phyloP scores from a whole-genome alignment of 1,284 basidiomycete species.

The Rhodotorula mucilaginosa region DNA sequence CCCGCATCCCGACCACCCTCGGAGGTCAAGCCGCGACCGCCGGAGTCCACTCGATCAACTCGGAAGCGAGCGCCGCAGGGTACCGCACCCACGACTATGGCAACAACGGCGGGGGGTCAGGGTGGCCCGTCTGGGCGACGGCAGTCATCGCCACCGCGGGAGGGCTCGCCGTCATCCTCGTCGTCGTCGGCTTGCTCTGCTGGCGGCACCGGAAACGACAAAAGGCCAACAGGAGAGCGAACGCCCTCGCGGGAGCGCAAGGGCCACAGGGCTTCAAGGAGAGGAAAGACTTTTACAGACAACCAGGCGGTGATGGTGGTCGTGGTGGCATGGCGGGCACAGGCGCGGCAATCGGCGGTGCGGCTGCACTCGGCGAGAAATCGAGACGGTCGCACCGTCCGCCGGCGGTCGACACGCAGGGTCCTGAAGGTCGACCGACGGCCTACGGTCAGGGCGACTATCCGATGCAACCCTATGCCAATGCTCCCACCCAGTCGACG shows the following conservation, averaged over 20 bases:
- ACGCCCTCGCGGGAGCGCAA: neutral
- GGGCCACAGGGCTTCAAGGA: neutral
- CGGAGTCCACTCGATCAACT: constrained; percentile 23
- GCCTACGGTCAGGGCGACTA: neutral
- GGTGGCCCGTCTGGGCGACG: constrained; percentile 35
- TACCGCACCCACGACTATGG: constrained; percentile 10
- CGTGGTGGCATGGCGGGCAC: neutral
- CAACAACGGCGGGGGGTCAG: constrained; percentile 1
- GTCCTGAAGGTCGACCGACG: neutral
- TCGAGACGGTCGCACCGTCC: neutral
- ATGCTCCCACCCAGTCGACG: neutral
- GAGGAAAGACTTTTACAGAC: neutral
- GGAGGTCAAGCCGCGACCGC: constrained; percentile 30
- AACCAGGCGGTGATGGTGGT: neutral
- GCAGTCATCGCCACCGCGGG: constrained; percentile 26
- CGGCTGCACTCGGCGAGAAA: neutral
- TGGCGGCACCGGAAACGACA: constrained; percentile 13
- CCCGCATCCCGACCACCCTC: constrained; percentile 21
- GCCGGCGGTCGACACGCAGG: neutral
- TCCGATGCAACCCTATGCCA: neutral
- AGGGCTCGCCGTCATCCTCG: constrained; percentile 13
- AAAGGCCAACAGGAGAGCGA: constrained; percentile 8
- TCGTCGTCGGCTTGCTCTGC: constrained; percentile 15
- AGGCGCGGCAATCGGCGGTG: neutral
- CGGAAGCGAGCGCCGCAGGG: constrained; percentile 1